Evolutionary conservation across 164 flowering plant species (phyloP).

Genomic region (Houttuynia cordata): DNA sequence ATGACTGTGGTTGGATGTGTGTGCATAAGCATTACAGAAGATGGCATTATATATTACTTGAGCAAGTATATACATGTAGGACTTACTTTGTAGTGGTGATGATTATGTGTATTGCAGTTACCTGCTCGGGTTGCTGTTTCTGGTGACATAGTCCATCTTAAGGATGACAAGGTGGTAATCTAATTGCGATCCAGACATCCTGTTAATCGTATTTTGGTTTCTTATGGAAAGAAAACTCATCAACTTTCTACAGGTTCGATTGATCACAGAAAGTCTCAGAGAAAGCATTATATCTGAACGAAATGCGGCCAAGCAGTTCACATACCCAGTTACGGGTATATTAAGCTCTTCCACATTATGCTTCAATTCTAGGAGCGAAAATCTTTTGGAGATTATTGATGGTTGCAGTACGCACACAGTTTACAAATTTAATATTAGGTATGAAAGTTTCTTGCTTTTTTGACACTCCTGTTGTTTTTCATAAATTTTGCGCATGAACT

Average conservation of each 20-base stretch:
- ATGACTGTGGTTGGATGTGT: neutral
- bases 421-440: constrained; percentile 61
- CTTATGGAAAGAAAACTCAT: neutral
- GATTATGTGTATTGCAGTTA: constrained; percentile 32
- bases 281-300: constrained; percentile 41
- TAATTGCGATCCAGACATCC: neutral
- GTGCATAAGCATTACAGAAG: neutral
- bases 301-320: constrained; percentile 27
- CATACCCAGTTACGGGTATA: constrained; percentile 64
- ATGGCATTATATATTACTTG: neutral
- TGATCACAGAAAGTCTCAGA: constrained; percentile 34
- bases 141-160: constrained; percentile 61
- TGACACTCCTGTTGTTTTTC: neutral
- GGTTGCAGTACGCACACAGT: constrained; percentile 25
- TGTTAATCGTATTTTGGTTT: neutral
- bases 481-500: neutral
- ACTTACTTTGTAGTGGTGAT: neutral
- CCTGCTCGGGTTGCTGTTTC: constrained; percentile 79
- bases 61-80: neutral
- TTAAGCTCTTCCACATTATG: constrained; percentile 47
- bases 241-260: constrained; percentile 25
- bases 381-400: constrained; percentile 48
- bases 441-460: constrained; percentile 3
- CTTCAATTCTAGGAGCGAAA: constrained; percentile 39
- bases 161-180: constrained; percentile 48